Evolutionary conservation across 2,329 filamentous ascomycete genomes (phyloP), one percentile per base, ranked within the genome.

Genomic region (Xylariaceae sp.): DNA sequence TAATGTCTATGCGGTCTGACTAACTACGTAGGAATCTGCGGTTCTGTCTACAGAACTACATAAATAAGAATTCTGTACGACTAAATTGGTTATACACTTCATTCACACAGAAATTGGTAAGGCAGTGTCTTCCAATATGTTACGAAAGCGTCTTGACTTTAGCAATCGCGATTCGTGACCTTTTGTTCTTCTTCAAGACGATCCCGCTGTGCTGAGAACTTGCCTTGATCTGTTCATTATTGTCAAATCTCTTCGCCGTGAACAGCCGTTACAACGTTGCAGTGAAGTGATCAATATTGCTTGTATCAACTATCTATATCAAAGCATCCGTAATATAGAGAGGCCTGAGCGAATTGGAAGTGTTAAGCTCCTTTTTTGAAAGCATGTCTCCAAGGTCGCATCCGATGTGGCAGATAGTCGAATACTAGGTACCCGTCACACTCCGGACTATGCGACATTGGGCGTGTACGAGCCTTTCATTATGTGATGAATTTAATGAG

Each of bases 61-160:
- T 15, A 41, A 44, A 20, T 45, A 50, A 30, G 42, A n/a, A 54
- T 37, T 41, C 50, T 3, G 10, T 7, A 5, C 18, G 43, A 9
- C 24, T 57, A 4, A 20, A 44, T 10, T 57, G 55, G 42, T 32
- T 9, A 44, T 50, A 29, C 15, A 35, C 24, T 54, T 47, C 46
- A 54, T 57, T 3, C 54, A 54, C 21, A 57, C 46, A 4, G 29
- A 6, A 5, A 44, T 35, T 7, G 37, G 53, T 56, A 18, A 11
- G 20, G 23, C n/a, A 15, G 21, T n/a, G 10, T 5, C 6, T 8
- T 7, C 10, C 1, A 6, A 5, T 6, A 5, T 6, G 7, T 27
- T 6, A 24, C 11, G 13, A 40, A 9, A 2, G 6, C 7, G 6
- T 33, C 2, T 23, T 46, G 27, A 52, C 21, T n/a, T 4, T 8